A percentile compares a stretch with the other conserved stretches of the same genome.
Conservation (phyloP, 805 yeast species). For the Nakazawaea pomicola region DNA sequence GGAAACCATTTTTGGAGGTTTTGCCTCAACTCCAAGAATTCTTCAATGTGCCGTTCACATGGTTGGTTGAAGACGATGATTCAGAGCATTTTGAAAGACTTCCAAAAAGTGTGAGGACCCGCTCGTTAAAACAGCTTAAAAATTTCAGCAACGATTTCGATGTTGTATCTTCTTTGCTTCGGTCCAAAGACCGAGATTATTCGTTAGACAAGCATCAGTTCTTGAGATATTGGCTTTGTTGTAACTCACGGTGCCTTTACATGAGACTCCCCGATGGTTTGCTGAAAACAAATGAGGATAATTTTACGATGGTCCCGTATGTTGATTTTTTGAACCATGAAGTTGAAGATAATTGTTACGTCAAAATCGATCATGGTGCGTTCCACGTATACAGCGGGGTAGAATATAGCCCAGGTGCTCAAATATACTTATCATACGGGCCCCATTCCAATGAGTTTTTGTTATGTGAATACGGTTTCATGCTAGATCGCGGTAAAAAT, state of each 20-base stretch:
- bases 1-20: slow-evolving; percentile 65
- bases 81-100: slow-evolving; percentile 29
- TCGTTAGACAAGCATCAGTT: slow-evolving; percentile 47
- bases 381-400: slow-evolving; percentile 45
- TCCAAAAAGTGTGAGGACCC: slow-evolving; percentile 38
- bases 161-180: slow-evolving; percentile 24
- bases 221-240: slow-evolving; percentile 60
- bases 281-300: slow-evolving; percentile 46
- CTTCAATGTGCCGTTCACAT: slow-evolving; percentile 52
- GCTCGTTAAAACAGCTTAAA: slow-evolving; percentile 34
- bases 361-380: slow-evolving; percentile 37
- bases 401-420: slow-evolving; percentile 37
- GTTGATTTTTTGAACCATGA: slow-evolving; percentile 85
- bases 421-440: slow-evolving; percentile 75
- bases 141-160: slow-evolving; percentile 43
- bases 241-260: slow-evolving; percentile 88
- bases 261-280: slow-evolving; percentile 50
- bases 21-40: slow-evolving; percentile 59
- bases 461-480: slow-evolving; percentile 85
- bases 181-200: slow-evolving; percentile 15
- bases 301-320: slow-evolving; percentile 86
- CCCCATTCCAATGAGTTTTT: slow-evolving; percentile 83
- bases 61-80: slow-evolving; percentile 41
- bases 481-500: slow-evolving; percentile 38
- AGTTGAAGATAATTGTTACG: slow-evolving; percentile 47